Conservation (phyloP, 805 yeast genomes). For the Saccharomyces paradoxus region DNA sequence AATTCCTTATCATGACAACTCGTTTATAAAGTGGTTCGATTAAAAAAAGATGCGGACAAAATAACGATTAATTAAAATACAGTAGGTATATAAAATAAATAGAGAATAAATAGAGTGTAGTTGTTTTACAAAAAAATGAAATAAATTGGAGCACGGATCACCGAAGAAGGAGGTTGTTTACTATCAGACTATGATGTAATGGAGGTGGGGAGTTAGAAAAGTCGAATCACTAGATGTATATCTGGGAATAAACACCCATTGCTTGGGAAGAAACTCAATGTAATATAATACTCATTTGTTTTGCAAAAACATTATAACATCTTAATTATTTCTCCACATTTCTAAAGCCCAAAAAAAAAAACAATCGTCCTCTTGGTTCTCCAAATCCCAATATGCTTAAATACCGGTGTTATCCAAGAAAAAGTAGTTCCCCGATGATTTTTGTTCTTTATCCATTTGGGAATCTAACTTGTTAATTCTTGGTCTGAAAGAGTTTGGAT, state of each 20-base stretch:
- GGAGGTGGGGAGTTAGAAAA: not conserved
- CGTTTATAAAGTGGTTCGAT: not conserved
- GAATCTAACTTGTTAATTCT: conserved; percentile 96
- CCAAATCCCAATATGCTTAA: conserved; percentile 16
- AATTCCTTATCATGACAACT: not conserved
- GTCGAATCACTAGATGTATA: not conserved
- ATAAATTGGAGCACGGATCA: not conserved
- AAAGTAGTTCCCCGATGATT: conserved; percentile 85
- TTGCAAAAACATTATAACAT: not conserved
- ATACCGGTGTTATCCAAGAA: conserved; percentile 68
- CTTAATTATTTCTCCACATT: not conserved
- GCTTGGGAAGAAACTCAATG: not conserved
- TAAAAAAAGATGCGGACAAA: not conserved
- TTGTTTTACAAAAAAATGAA: not conserved
- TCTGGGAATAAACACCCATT: not conserved
- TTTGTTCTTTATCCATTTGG: conserved; percentile 98
- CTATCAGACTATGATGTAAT: not conserved
- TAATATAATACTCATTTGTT: not conserved
- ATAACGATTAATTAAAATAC: not conserved
- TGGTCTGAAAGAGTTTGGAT: conserved; percentile 96
- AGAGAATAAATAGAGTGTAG: not conserved
- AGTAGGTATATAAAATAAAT: not conserved
- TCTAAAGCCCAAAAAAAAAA: not conserved
- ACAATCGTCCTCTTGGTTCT: not conserved
- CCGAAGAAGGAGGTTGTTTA: not conserved